Evolutionary conservation across 2,329 filamentous ascomycete genomes (phyloP).

Genomic region (Aspergillus fructus): DNA sequence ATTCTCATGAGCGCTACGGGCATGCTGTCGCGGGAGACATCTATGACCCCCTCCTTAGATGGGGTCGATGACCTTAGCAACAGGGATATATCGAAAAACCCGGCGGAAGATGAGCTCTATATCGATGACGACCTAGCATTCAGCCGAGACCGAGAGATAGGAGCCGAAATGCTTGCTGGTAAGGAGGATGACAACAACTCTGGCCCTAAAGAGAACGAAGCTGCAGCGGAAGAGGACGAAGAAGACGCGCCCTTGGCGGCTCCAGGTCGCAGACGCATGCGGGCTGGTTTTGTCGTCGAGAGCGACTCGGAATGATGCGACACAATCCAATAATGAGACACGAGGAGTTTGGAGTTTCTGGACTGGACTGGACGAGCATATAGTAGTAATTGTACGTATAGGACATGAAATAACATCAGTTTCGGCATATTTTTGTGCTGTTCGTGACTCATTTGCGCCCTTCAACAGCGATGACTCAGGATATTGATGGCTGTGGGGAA

Average conservation of each 20-base stretch:
- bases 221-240: constrained; percentile 20
- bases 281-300: constrained; percentile 43
- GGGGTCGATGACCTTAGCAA: not conserved
- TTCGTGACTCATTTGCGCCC: not conserved
- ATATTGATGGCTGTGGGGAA: too few relatives aligned
- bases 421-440: too few relatives aligned
- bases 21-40: constrained; percentile 19
- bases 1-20: constrained; percentile 30
- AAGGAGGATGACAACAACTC: not conserved
- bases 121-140: constrained; percentile 37
- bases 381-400: not conserved
- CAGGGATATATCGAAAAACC: constrained; percentile 20
- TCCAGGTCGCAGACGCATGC: constrained; percentile 34
- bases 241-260: constrained; percentile 31
- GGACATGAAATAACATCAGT: not conserved
- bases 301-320: constrained; percentile 42
- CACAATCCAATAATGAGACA: constrained; percentile 24
- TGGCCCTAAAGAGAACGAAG: constrained; percentile 8
- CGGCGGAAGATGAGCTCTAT: constrained; percentile 32
- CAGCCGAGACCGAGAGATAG: constrained; percentile 24
- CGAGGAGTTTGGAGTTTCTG: constrained; percentile 14
- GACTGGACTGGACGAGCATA: not conserved
- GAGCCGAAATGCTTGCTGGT: constrained; percentile 7
- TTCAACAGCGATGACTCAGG: not conserved
- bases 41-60: not conserved